Evolutionary conservation across 2,329 filamentous ascomycete species (phyloP), one percentile per base, ranked within the genome.

Genomic region (Fusarium odoratissimum): DNA sequence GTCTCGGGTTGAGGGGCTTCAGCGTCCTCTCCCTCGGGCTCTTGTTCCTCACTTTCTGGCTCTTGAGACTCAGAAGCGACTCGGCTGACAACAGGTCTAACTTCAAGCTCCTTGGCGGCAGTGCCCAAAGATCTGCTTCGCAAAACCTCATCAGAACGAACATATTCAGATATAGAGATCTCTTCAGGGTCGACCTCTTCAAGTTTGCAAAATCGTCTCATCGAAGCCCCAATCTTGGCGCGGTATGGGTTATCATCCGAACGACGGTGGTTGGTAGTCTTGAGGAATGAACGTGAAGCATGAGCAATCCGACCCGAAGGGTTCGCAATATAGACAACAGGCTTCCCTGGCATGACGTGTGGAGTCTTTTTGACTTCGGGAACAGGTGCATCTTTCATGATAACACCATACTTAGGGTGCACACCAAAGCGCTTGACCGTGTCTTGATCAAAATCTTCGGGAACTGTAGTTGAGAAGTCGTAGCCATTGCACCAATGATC

Each of bases 351-450:
- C 64, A 86, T 83, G 54, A 85, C 81, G 46, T 82, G 83, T 0
- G 82, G 80, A 23, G 76, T 77, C 8, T 84, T 81, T 3, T 80
- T 75, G 72, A 85, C 85, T 6, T 78, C 67, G 31, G 85, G 82
- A 64, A 88, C 89, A 59, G 77, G 76, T 44, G 87, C 89, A 19
- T 75, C 80, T 5, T 84, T 82, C 30, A 89, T 74, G 74, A 88
- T 86, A 44, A 90, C 80, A 38, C 89, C 89, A 65, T 86, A 86
- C 44, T 81, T 84, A 2, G 88, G 87, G 61, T 90, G 89, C 10
- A 90, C 76, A 10, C 79, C 79, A 75, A 88, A 82, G 67, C 84
- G 86, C 73, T 84, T 82, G 56, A 90, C 82, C 52, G 85, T 75
- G 7, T 85, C 83, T 45, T 86, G 79, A 76, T 90, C 87, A 52